Evolutionary conservation across 192 early-diverging fungal species (phyloP).

Genomic region (Tieghemiomyces parasiticus): DNA sequence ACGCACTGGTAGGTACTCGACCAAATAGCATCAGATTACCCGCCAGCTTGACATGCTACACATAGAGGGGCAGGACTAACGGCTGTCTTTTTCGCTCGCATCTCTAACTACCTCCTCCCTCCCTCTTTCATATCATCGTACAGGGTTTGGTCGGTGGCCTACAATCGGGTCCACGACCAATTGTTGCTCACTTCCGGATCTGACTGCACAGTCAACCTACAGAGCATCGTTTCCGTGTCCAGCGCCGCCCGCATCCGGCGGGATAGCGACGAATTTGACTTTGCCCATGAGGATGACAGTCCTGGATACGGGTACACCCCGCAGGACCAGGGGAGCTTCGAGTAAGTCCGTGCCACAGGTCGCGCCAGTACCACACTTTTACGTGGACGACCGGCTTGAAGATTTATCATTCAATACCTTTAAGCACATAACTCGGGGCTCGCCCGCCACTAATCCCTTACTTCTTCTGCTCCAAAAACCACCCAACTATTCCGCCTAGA

Average conservation of each 20-base stretch:
- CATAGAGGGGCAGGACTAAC: too few relatives aligned
- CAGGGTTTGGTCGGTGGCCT: slow-evolving; percentile 71
- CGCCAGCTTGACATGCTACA: too few relatives aligned
- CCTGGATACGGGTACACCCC: slow-evolving; percentile 7
- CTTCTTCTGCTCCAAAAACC: too few relatives aligned
- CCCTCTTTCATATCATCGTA: slow-evolving; percentile 5
- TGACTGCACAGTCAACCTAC: slow-evolving; percentile 77
- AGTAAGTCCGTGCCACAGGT: slow-evolving; percentile 12
- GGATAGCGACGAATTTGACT: slow-evolving; percentile 25
- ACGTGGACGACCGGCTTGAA: too few relatives aligned
- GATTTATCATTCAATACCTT: too few relatives aligned
- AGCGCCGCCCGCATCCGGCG: slow-evolving; percentile 18
- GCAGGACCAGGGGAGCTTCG: slow-evolving; percentile 3
- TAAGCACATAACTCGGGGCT: too few relatives aligned
- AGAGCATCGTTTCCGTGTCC: slow-evolving; percentile 73
- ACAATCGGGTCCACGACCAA: slow-evolving; percentile 88
- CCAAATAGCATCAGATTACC: too few relatives aligned
- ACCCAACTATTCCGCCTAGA: too few relatives aligned
- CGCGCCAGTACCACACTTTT: too few relatives aligned
- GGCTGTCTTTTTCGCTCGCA: too few relatives aligned
- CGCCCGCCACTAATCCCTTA: too few relatives aligned
- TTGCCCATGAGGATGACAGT: slow-evolving; percentile 15
- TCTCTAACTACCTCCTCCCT: too few relatives aligned
- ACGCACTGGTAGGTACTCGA: slow-evolving; percentile 54
- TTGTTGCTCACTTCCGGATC: slow-evolving; percentile 70